Conservation (phyloP, 2,329 filamentous ascomycete genomes). For the Apiospora arundinis region DNA sequence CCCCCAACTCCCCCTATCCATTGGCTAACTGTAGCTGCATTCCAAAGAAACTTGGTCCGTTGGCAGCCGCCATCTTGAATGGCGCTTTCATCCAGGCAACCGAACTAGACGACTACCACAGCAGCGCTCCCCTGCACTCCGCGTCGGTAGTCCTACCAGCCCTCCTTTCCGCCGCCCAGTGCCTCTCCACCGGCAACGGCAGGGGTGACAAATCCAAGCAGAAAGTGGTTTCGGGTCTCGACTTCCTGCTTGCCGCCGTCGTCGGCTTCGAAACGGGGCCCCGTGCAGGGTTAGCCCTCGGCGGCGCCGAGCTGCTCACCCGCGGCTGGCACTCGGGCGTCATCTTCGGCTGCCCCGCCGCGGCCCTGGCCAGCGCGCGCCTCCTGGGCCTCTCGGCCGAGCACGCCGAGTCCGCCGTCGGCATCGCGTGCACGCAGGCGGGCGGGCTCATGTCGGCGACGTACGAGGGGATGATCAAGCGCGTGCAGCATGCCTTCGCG, state of each 20-base stretch:
- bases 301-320: conserved; percentile 45
- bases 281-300: conserved; percentile 40
- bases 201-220: not conserved
- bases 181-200: not conserved
- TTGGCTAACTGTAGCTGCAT: not conserved
- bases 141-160: conserved; percentile 31
- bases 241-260: conserved; percentile 44
- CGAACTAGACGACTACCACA: conserved; percentile 52
- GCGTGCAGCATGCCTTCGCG: conserved; percentile 54
- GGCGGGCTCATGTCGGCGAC: conserved; percentile 49
- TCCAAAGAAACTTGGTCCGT: conserved; percentile 34
- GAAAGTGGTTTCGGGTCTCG: conserved; percentile 30
- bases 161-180: conserved; percentile 43
- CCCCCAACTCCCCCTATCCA: no score
- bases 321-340: conserved; percentile 49
- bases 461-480: conserved; percentile 50
- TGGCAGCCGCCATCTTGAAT: conserved; percentile 49
- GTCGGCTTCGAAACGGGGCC: conserved; percentile 46
- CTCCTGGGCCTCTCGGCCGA: conserved; percentile 39
- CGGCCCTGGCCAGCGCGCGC: conserved; percentile 40
- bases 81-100: conserved; percentile 50
- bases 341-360: conserved; percentile 44
- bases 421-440: conserved; percentile 48
- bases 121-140: conserved; percentile 38
- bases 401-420: conserved; percentile 43